Percentiles rank a stretch among this genome's conserved stretches.
Conservation (phyloP, 352 stramenopile species). For the Globisporangium sylvaticum region DNA sequence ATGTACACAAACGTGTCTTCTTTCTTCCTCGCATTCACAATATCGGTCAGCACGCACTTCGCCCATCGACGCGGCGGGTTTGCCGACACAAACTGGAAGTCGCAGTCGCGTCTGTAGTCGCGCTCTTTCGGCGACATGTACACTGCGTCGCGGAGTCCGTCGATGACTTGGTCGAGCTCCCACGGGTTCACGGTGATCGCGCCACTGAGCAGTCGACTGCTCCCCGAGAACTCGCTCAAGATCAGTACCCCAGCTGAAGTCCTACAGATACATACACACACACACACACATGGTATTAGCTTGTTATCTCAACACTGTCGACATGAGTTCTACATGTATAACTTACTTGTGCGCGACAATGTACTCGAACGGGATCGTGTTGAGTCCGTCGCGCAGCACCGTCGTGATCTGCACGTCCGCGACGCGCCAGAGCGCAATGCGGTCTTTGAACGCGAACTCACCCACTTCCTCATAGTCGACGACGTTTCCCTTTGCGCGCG, state of each 20-base stretch:
- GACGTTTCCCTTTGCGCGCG: conserved; percentile 43
- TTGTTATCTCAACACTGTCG: not conserved
- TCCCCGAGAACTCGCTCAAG: conserved; percentile 97
- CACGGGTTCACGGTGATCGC: conserved; percentile 97
- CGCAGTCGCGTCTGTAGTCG: conserved; percentile 66
- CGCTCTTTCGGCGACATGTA: conserved; percentile 73
- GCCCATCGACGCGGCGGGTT: conserved; percentile 71
- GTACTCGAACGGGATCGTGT: conserved; percentile 81
- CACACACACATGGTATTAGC: not conserved
- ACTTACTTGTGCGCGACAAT: conserved; percentile 72
- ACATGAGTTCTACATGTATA: not conserved
- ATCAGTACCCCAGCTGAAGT: conserved; percentile 88
- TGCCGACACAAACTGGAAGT: conserved; percentile 71
- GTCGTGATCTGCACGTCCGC: conserved; percentile 76
- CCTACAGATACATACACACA: conserved; percentile 16
- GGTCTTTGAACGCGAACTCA: conserved; percentile 63
- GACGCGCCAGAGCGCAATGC: conserved; percentile 73
- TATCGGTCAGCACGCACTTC: conserved; percentile 70
- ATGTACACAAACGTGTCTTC: conserved; percentile 82
- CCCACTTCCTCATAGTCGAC: conserved; percentile 78
- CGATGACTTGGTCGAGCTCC: conserved; percentile 87
- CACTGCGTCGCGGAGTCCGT: conserved; percentile 62
- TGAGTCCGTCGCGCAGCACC: conserved; percentile 71
- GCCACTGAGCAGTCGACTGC: conserved; percentile 93
- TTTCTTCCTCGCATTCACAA: conserved; percentile 75